These are phyloP conservation scores for Xylariaceae sp. DNA, from an alignment of 2,329 filamentous ascomycete species.

Conservation along the genomic window DNA sequence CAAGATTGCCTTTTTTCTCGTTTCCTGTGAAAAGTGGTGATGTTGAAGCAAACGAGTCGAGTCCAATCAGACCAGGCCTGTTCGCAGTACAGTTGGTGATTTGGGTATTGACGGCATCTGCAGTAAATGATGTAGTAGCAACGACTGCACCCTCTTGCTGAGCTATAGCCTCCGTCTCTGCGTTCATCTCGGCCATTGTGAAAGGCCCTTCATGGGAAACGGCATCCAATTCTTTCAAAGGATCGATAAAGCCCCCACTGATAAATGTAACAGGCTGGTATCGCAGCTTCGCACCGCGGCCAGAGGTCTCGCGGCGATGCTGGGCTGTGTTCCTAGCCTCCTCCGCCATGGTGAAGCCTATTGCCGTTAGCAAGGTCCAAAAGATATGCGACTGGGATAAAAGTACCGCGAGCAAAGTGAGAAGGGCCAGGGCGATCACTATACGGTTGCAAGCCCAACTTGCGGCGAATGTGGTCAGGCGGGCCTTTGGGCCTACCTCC, in stretches of 20 bases:
- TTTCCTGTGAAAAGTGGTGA: no score
- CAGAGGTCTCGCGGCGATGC: constrained; percentile 39
- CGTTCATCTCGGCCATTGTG: no score
- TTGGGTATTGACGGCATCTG: no score
- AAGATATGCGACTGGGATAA: no score
- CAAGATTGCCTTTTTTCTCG: no score
- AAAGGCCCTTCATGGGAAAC: constrained; percentile 4
- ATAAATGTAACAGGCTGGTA: constrained; percentile 47
- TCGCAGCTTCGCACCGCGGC: constrained; percentile 38
- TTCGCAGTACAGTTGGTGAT: no score
- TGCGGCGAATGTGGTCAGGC: constrained; percentile 9
- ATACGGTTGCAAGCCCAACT: constrained; percentile 1
- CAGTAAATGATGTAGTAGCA: no score
- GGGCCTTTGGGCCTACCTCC: constrained; percentile 12
- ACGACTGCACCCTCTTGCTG: neutral
- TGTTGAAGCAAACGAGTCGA: no score
- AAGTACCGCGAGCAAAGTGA: constrained; percentile 5
- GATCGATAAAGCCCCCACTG: constrained; percentile 49
- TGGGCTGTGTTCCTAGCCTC: constrained; percentile 46
- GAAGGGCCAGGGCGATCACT: neutral
- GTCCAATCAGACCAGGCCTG: no score
- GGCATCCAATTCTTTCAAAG: constrained; percentile 38
- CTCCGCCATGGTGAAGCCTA: constrained; percentile 40
- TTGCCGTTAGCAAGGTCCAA: no score
- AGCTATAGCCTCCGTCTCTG: constrained; percentile 2